Evolutionary conservation across 139 green algal genomes (phyloP).

Genomic region (Nannochloris sp.): DNA sequence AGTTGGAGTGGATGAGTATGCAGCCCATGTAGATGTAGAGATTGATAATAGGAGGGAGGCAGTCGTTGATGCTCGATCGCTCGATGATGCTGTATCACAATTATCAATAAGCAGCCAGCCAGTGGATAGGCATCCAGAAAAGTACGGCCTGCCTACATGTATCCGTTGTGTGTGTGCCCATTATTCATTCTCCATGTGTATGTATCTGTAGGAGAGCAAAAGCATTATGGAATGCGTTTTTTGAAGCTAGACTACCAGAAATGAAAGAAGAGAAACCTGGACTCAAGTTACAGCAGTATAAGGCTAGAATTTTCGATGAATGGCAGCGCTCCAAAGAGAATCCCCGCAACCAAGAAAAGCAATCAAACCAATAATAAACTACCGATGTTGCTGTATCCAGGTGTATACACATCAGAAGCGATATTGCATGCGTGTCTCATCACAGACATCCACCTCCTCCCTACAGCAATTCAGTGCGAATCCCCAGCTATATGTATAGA

Average conservation of each 20-base stretch:
- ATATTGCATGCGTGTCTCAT: no score
- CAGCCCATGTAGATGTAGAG: constrained; percentile 21
- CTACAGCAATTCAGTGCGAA: no score
- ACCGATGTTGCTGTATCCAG: no score
- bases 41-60: constrained; percentile 23
- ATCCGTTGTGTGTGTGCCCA: neutral
- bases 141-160: constrained; percentile 28
- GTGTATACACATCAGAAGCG: no score
- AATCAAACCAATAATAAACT: no score
- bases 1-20: constrained; percentile 5
- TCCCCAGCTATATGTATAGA: no score
- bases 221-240: constrained; percentile 55
- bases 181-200: neutral
- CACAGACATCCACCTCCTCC: no score
- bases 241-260: constrained; percentile 43
- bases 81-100: constrained; percentile 47
- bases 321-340: constrained; percentile 24
- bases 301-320: constrained; percentile 58
- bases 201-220: constrained; percentile 43
- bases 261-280: constrained; percentile 66
- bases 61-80: constrained; percentile 29
- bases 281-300: constrained; percentile 54
- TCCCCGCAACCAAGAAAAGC: no score
- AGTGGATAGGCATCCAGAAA: constrained; percentile 60
- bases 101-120: constrained; percentile 34